Evolutionary conservation across 2,329 filamentous ascomycete genomes (phyloP).

Genomic region (Rutstroemia sp.): DNA sequence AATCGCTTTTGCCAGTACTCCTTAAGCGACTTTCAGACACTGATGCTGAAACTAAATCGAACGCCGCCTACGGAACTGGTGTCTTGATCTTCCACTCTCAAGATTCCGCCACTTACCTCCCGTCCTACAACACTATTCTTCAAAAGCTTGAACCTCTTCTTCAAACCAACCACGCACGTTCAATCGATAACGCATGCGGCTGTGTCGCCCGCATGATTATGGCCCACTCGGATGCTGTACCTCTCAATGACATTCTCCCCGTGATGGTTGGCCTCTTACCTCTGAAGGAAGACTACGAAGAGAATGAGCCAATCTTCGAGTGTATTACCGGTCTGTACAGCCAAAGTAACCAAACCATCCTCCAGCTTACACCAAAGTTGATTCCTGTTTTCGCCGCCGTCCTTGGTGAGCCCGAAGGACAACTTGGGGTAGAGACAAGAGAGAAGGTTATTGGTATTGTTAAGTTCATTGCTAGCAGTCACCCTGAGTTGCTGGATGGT

Average conservation of each 20-base stretch:
- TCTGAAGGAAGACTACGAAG: slow-evolving; percentile 87
- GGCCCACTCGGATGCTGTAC: slow-evolving; percentile 75
- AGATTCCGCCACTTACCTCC: slow-evolving; percentile 61
- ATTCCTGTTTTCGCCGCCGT: slow-evolving; percentile 67
- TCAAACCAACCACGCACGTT: slow-evolving; percentile 66
- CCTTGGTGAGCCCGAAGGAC: slow-evolving; percentile 62
- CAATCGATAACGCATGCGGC: slow-evolving; percentile 88
- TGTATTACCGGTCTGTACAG: slow-evolving; percentile 85
- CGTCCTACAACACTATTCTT: slow-evolving; percentile 71
- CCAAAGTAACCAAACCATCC: slow-evolving; percentile 59
- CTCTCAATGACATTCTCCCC: slow-evolving; percentile 74
- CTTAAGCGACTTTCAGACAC: slow-evolving; percentile 83
- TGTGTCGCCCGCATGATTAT: slow-evolving; percentile 90
- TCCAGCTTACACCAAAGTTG: slow-evolving; percentile 61
- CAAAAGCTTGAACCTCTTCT: slow-evolving; percentile 81
- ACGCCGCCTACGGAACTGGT: slow-evolving; percentile 86
- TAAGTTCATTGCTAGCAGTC: slow-evolving; percentile 28
- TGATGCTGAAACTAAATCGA: slow-evolving; percentile 87
- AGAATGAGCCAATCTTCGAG: slow-evolving; percentile 89
- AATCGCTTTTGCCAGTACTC: slow-evolving; percentile 68
- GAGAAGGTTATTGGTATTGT: slow-evolving; percentile 59
- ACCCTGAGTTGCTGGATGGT: slow-evolving; percentile 23
- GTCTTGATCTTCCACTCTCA: slow-evolving; percentile 76
- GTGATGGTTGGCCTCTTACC: slow-evolving; percentile 72
- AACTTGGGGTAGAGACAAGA: slow-evolving; percentile 66